phyloP scores from a whole-genome alignment of 1,284 basidiomycete genomes.

The Mycosarcoma maydis region DNA sequence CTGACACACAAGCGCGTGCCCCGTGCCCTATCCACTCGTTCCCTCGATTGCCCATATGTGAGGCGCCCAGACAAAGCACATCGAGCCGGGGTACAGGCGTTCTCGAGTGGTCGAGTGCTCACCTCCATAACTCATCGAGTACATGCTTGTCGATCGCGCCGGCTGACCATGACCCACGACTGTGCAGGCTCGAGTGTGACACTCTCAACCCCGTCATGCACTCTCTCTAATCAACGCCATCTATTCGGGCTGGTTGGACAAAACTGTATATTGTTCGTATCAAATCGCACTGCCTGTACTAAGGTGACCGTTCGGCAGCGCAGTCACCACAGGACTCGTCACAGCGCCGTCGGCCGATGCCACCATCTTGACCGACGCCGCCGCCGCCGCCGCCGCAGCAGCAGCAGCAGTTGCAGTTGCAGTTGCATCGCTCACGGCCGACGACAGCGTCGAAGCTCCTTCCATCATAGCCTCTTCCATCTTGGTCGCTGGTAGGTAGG shows the following conservation, averaged over 20 bases:
- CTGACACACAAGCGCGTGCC: too few species aligned
- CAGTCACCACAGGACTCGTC: constrained; percentile 9
- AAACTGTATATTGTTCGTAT: not conserved
- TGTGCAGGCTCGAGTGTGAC: too few species aligned
- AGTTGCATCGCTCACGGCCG: constrained; percentile 9
- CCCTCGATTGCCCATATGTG: too few species aligned
- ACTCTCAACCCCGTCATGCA: too few species aligned
- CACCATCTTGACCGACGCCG: not conserved
- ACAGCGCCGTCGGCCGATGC: not conserved
- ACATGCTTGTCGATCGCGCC: too few species aligned
- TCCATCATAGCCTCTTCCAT: constrained; percentile 9
- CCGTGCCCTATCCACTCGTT: too few species aligned
- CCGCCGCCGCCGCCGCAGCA: constrained; percentile 4
- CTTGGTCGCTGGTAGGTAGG: constrained; percentile 24
- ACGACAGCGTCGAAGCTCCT: constrained; percentile 5
- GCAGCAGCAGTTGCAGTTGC: constrained; percentile 4
- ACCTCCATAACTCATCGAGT: too few species aligned
- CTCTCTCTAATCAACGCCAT: too few species aligned
- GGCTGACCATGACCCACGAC: too few species aligned
- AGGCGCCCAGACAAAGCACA: not conserved
- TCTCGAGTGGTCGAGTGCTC: too few species aligned
- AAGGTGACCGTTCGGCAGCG: not conserved
- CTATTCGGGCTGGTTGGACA: too few species aligned
- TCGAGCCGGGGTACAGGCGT: too few species aligned
- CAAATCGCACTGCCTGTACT: not conserved